A percentile compares a stretch with the other conserved stretches of the same genome.
Conservation (phyloP, 768 basidiomycete species). For the Boletus coccyginus region DNA sequence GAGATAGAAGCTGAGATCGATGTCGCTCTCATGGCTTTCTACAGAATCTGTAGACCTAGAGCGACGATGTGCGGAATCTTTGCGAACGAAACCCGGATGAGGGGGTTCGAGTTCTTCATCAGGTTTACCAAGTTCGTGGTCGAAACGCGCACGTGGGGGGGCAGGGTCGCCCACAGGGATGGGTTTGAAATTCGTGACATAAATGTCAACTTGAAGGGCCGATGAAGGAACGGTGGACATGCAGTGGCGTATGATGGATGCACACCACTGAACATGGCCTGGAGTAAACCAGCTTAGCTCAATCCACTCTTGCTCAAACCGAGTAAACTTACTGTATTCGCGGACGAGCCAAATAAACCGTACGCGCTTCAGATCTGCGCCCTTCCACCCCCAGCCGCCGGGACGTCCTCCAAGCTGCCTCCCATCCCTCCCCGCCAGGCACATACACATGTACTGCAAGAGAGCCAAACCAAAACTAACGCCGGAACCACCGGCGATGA, state of each 20-base stretch:
- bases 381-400: constrained; percentile 42
- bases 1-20: constrained; percentile 44
- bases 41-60: constrained; percentile 25
- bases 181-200: constrained; percentile 59
- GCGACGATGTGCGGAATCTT: constrained; percentile 3
- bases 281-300: not conserved
- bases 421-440: constrained; percentile 55
- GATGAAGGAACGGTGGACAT: constrained; percentile 48
- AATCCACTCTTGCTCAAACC: not conserved
- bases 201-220: constrained; percentile 65
- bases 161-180: constrained; percentile 9
- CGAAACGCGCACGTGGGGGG: constrained; percentile 16
- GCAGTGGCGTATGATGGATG: constrained; percentile 61
- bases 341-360: constrained; percentile 77
- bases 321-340: constrained; percentile 59
- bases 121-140: not conserved
- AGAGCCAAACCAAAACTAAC: constrained; percentile 70
- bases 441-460: constrained; percentile 59
- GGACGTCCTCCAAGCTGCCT: constrained; percentile 43
- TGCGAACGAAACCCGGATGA: constrained; percentile 26
- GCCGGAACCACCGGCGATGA: constrained; percentile 73
- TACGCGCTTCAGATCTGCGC: constrained; percentile 49
- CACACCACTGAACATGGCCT: constrained; percentile 81
- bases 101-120: constrained; percentile 37
- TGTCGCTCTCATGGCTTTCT: constrained; percentile 33